These are phyloP conservation scores for Polyplosphaeria fusca DNA, from an alignment of 495 filamentous ascomycete genomes.

Conservation along the genomic window DNA sequence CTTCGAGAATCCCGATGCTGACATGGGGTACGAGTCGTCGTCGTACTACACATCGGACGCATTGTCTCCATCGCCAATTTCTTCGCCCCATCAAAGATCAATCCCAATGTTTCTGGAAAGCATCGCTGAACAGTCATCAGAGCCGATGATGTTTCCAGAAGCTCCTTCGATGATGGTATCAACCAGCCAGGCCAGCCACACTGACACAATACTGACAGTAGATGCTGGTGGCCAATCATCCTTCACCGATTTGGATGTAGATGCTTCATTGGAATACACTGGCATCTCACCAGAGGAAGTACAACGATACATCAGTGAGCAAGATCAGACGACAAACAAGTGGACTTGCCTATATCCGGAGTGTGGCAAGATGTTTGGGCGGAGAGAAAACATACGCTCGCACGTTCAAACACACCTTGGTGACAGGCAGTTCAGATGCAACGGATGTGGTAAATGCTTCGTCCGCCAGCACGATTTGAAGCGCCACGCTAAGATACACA, in stretches of 20 bases:
- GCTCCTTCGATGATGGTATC: conserved; percentile 15
- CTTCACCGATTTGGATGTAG: conserved; percentile 44
- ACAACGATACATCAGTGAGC: conserved; percentile 75
- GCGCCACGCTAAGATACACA: conserved; percentile 94
- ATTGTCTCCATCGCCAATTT: conserved; percentile 33
- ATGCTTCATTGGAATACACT: conserved; percentile 55
- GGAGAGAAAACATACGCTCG: conserved; percentile 96
- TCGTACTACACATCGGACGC: conserved; percentile 36
- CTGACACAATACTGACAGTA: conserved; percentile 29
- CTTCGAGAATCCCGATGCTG: conserved; percentile 51
- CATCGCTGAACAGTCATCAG: conserved; percentile 23
- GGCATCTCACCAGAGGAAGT: conserved; percentile 87
- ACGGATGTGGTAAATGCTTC: conserved; percentile 86
- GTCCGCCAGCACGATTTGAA: conserved; percentile 96
- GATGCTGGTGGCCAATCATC: conserved; percentile 44
- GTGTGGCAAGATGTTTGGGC: conserved; percentile 80
- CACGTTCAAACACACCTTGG: conserved; percentile 97
- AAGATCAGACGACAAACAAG: conserved; percentile 68
- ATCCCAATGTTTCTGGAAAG: conserved; percentile 25
- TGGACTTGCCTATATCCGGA: conserved; percentile 81
- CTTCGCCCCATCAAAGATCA: conserved; percentile 32
- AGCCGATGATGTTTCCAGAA: conserved; percentile 19
- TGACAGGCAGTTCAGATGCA: conserved; percentile 88
- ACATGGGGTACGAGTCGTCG: conserved; percentile 45
- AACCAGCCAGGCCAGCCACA: not conserved